phyloP scores from a whole-genome alignment of 352 stramenopile genomes.

The Lagenidium giganteum region DNA sequence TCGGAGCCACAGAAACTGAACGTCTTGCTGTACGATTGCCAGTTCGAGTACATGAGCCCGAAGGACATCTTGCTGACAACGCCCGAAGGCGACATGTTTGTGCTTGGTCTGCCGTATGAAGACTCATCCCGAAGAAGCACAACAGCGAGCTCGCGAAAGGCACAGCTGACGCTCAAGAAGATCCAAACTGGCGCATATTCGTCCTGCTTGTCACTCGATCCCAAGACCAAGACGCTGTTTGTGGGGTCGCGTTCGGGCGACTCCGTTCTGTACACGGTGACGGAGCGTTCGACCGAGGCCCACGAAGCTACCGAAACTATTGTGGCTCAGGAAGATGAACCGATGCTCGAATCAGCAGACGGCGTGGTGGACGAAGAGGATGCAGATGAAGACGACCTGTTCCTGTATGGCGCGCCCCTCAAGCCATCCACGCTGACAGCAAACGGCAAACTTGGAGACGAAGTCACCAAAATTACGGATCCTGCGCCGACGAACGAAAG shows the following conservation, averaged over 20 bases:
- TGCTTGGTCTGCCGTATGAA: slow-evolving; percentile 40
- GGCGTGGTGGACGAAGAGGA: slow-evolving; percentile 43
- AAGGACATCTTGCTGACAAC: slow-evolving; percentile 54
- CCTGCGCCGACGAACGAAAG: background rate
- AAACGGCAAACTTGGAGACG: background rate
- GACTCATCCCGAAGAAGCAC: too few relatives aligned
- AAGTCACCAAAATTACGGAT: background rate
- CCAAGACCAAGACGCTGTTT: slow-evolving; percentile 48
- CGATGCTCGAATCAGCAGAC: too few relatives aligned
- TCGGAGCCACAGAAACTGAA: slow-evolving; percentile 32
- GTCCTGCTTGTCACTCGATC: slow-evolving; percentile 43
- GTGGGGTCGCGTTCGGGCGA: slow-evolving; percentile 57
- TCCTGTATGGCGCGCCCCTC: slow-evolving; percentile 57
- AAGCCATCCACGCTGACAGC: too few relatives aligned
- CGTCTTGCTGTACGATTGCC: slow-evolving; percentile 41
- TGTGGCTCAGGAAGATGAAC: slow-evolving; percentile 8
- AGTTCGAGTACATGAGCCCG: slow-evolving; percentile 46
- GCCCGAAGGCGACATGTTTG: slow-evolving; percentile 37
- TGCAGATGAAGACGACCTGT: slow-evolving; percentile 55
- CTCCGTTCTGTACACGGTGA: slow-evolving; percentile 44
- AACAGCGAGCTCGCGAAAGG: too few relatives aligned
- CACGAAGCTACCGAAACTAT: slow-evolving; percentile 7
- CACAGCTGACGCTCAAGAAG: slow-evolving; percentile 34
- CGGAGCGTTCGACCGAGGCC: slow-evolving; percentile 23
- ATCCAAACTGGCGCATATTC: slow-evolving; percentile 24